Conservation (phyloP, 1,284 basidiomycete genomes). For the Moesziomyces sp. region DNA sequence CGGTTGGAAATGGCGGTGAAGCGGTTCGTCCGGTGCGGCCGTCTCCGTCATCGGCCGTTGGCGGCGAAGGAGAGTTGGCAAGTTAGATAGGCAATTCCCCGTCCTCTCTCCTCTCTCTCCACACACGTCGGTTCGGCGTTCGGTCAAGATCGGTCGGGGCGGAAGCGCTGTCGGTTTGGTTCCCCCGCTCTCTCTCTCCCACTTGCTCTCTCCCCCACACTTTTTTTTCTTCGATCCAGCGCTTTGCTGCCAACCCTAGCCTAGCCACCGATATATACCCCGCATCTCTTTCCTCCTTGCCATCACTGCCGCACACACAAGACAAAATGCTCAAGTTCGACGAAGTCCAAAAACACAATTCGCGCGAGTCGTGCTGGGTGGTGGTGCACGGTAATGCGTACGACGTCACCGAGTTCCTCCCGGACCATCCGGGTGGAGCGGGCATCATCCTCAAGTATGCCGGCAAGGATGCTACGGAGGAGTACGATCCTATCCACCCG, state of each 20-base stretch:
- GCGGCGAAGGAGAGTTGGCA: not conserved
- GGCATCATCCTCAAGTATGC: slow-evolving; percentile 80
- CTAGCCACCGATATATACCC: slow-evolving; percentile 6
- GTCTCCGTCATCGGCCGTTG: slow-evolving; percentile 27
- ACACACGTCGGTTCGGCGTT: too few species aligned
- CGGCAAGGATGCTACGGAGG: slow-evolving; percentile 78
- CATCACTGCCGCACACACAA: not conserved
- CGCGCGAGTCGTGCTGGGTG: slow-evolving; percentile 83
- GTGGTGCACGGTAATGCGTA: slow-evolving; percentile 82
- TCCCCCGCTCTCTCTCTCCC: slow-evolving; percentile 4
- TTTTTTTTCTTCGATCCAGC: too few species aligned
- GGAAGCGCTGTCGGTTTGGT: not conserved
- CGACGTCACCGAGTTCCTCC: slow-evolving; percentile 85
- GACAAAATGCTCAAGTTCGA: slow-evolving; percentile 55
- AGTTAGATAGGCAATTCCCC: slow-evolving; percentile 31
- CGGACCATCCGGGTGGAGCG: slow-evolving; percentile 77
- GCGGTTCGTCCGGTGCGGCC: slow-evolving; percentile 9
- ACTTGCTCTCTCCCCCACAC: too few species aligned
- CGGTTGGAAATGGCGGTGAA: not conserved
- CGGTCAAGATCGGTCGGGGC: too few species aligned
- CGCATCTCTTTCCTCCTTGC: not conserved
- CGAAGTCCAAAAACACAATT: slow-evolving; percentile 78
- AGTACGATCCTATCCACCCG: slow-evolving; percentile 66
- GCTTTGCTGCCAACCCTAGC: too few species aligned
- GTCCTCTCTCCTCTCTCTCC: slow-evolving; percentile 1